These are phyloP conservation scores for Nannizziopsis barbatae DNA, from an alignment of 2,329 filamentous ascomycete genomes.

Conservation along the genomic window DNA sequence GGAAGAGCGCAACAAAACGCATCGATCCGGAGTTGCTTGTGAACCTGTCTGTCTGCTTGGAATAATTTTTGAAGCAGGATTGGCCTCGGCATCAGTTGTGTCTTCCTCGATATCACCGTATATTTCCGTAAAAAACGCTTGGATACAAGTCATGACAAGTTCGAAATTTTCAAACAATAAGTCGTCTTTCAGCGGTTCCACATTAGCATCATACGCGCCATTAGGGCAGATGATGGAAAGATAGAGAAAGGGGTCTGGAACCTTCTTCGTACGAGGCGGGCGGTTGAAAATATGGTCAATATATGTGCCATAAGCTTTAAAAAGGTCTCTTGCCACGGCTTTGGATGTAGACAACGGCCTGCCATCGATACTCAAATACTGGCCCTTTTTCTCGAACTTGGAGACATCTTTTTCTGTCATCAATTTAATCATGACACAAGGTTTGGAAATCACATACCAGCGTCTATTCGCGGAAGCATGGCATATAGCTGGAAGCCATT, in stretches of 20 bases:
- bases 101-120: conserved; percentile 22
- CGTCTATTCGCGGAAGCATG: conserved; percentile 39
- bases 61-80: not conserved
- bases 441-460: conserved; percentile 21
- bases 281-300: conserved; percentile 28
- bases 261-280: conserved; percentile 13
- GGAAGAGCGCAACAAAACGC: too few relatives aligned
- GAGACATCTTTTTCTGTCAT: conserved; percentile 24
- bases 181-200: conserved; percentile 55
- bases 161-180: conserved; percentile 45
- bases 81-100: not conserved
- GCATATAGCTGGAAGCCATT: conserved; percentile 24
- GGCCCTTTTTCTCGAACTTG: conserved; percentile 27
- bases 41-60: not conserved
- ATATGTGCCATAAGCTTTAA: conserved; percentile 41
- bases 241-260: conserved; percentile 46
- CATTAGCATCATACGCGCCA: conserved; percentile 49
- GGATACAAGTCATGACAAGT: conserved; percentile 34
- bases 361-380: conserved; percentile 48
- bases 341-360: conserved; percentile 43
- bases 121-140: conserved; percentile 34
- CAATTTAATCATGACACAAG: not conserved
- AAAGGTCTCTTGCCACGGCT: conserved; percentile 45
- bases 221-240: conserved; percentile 44
- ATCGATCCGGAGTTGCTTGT: not conserved